Conservation (phyloP, 1,139 yeast genomes). For the Suhomyces bolitotheri region DNA sequence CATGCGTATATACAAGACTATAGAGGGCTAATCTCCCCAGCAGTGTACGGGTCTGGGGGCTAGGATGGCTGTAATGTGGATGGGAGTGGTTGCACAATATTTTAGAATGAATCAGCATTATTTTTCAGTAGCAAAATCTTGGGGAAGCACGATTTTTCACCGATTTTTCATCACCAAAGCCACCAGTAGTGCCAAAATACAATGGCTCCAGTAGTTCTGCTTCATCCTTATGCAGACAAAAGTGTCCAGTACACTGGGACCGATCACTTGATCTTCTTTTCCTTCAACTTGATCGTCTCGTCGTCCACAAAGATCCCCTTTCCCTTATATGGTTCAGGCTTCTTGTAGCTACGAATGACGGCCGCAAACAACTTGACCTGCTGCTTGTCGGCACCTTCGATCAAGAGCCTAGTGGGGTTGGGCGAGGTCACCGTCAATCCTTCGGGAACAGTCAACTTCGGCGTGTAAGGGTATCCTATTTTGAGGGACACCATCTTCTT, state of each 20-base stretch:
- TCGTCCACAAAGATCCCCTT: slow-evolving; percentile 93
- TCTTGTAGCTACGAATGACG: slow-evolving; percentile 77
- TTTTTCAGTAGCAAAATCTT: too few species aligned
- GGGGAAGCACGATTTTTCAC: too few species aligned
- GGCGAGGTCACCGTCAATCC: slow-evolving; percentile 78
- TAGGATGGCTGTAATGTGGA: too few species aligned
- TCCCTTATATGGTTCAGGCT: slow-evolving; percentile 98
- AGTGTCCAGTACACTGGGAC: too few species aligned
- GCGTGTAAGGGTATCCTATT: slow-evolving; percentile 70
- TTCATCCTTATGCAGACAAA: too few species aligned
- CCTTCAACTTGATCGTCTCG: slow-evolving; percentile 88
- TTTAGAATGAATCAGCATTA: too few species aligned
- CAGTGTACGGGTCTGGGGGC: too few species aligned
- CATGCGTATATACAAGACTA: slow-evolving; percentile 8
- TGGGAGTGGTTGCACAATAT: too few species aligned
- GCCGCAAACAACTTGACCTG: slow-evolving; percentile 89
- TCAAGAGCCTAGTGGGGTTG: slow-evolving; percentile 79
- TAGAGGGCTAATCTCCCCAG: not conserved
- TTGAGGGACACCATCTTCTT: slow-evolving; percentile 67
- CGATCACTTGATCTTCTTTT: slow-evolving; percentile 80
- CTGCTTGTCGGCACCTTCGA: slow-evolving; percentile 89
- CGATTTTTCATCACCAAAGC: too few species aligned
- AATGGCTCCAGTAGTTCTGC: too few species aligned
- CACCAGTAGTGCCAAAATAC: too few species aligned
- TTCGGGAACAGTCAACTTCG: slow-evolving; percentile 75